Percentiles rank a stretch among this genome's conserved stretches.
These are phyloP conservation scores for Colletotrichum kahawae DNA, from an alignment of 2,329 filamentous ascomycete species.

Conservation along the genomic window DNA sequence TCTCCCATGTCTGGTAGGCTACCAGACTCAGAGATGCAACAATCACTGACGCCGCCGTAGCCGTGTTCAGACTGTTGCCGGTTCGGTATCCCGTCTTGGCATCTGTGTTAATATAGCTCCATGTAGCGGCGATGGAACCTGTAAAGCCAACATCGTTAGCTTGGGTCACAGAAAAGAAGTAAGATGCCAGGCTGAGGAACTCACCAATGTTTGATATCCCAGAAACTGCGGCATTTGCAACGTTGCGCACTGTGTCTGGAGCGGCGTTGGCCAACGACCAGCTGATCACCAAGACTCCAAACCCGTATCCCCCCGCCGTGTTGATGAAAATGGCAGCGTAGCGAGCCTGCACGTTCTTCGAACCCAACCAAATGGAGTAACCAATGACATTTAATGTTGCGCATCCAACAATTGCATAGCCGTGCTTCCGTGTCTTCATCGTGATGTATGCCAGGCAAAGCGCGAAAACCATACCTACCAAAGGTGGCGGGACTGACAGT, in stretches of 20 bases:
- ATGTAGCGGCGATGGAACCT: conserved; percentile 32
- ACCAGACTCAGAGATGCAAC: conserved; percentile 25
- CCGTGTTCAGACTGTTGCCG: conserved; percentile 29
- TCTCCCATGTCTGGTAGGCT: conserved; percentile 28
- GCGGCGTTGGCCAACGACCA: conserved; percentile 32
- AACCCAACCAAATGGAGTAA: conserved; percentile 31
- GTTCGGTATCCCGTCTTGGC: conserved; percentile 29
- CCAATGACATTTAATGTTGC: conserved; percentile 27
- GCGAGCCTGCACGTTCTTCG: conserved; percentile 26
- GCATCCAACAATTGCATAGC: conserved; percentile 27
- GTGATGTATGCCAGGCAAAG: conserved; percentile 29
- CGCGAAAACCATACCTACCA: conserved; percentile 28
- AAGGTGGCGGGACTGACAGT: conserved; percentile 27
- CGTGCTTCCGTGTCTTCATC: conserved; percentile 30
- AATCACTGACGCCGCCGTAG: conserved; percentile 28
- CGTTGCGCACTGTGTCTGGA: conserved; percentile 30
- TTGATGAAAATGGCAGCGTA: conserved; percentile 33
- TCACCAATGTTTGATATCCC: conserved; percentile 30
- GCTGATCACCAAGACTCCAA: conserved; percentile 27
- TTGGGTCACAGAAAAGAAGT: neutral
- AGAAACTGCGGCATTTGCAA: conserved; percentile 30
- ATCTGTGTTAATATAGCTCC: conserved; percentile 33
- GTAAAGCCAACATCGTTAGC: neutral
- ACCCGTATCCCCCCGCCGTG: conserved; percentile 29
- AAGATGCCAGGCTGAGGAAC: neutral